Evolutionary conservation across 805 yeast species (phyloP), one percentile per base, ranked within the genome.

Genomic region (Spathaspora gorwiae): DNA sequence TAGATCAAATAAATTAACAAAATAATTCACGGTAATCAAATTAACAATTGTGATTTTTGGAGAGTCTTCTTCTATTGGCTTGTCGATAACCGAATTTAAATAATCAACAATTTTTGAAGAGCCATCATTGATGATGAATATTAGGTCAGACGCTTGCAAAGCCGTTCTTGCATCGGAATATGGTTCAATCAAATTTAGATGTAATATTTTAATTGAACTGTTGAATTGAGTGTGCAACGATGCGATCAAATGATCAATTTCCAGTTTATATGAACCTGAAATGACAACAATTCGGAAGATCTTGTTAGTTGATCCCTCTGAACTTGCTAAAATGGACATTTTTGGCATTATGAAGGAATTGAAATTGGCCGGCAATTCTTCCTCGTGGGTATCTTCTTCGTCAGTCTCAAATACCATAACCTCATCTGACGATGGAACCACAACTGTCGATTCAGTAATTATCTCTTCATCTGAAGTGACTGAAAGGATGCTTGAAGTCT

Each of bases 391-490:
- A n/a, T 63, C 70, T 45, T 69, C 73, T 46, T 68, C 73, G 37
- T 69, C 74, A 0, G 73, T 68, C 41, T 70, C 75, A 48, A 69
- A 68, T 6, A 68, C 67, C n/a, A 59, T 52, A n/a, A 59, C 39
- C 6, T 56, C 60, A 7, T 44, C 38, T 4, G 40, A n/a, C 5
- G 6, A 3, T n/a, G 40, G 40, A 27, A 38, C 33, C n/a, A 38
- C 27, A 15, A 37, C 15, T 7, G 33, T 27, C 6, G 40, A 38
- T 13, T 38, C 13, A 26, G n/a, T 30, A 12, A 8, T n/a, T 4
- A 19, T 14, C 11, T 14, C 24, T 8, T 39, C 42, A 39, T 39
- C 42, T 11, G 24, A 15, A 10, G 42, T 39, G 4, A 37, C 13
- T 3, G 45, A 37, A 24, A 27, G 45, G 32, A 40, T 32, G 13